Evolutionary conservation across 768 basidiomycete species (phyloP), one percentile per base, ranked within the genome.

Genomic region (Omphalotus guepiniiformis): DNA sequence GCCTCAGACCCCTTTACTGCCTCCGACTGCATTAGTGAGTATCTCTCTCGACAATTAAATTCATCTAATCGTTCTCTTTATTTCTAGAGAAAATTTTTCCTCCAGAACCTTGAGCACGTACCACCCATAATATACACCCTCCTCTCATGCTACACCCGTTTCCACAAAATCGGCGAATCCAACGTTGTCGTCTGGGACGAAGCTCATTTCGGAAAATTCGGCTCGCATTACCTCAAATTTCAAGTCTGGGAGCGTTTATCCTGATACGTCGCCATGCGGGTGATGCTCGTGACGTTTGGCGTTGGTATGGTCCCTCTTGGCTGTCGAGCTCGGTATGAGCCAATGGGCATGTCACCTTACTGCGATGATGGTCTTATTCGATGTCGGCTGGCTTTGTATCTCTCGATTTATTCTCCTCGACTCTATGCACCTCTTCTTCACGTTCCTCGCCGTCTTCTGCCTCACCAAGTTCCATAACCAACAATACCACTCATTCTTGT

Each of bases 171-270:
- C 39, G 95, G 96, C 11, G 79, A 82, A 47, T 77, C 89, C 27
- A 78, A 86, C 59, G 62, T 78, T 53, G 95, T 99, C 66, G 83
- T 98, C 50, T 98, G 95, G 96, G 96, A 99, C 65, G 96, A 99
- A 73, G 95, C 96, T 30, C 96, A 99, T 67, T 99, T 98, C 67
- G 96, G 96, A 56, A 98, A 99, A 70, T 98, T 99, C 68, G 96
- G 92, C 42, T 91, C 91, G 42, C 87, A 97, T 67, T 98, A 99
- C 67, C 83, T 99, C 68, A 96, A 97, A 96, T 52, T 99, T 95
- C 73, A 91, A 93, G 66, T 93, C 90, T 52, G 96, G 96, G 3
- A 83, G 78, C 46, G 68, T 64, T 42, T 99, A 99, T 65, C 88
- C 92, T 0, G 94, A 0, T 97, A 85, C 63, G 88, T 91, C 32